A percentile compares a stretch with the other conserved stretches of the same genome.
phyloP scores from a whole-genome alignment of 176 grass and related monocot species.

The Ampelocalamus luodianensis region DNA sequence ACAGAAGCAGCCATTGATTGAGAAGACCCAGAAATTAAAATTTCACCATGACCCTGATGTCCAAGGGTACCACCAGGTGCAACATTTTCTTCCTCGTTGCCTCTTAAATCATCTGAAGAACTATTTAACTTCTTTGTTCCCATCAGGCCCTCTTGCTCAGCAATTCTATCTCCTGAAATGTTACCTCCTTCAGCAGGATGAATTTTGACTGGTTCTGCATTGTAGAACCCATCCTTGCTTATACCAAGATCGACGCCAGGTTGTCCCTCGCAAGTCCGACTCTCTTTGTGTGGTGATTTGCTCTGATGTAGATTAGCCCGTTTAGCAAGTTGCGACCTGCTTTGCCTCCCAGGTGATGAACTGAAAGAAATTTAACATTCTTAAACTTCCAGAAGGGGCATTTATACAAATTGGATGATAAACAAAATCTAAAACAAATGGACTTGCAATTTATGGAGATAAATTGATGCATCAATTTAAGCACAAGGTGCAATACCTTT shows the following conservation, averaged over 20 bases:
- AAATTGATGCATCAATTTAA: constrained; percentile 26
- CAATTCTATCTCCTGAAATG: constrained; percentile 26
- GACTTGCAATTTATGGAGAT: constrained; percentile 6
- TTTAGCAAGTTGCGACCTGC: constrained; percentile 46
- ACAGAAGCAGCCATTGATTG: constrained; percentile 26
- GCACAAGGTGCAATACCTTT: constrained; percentile 49
- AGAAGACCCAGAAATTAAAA: constrained; percentile 22
- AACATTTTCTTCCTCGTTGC: not conserved
- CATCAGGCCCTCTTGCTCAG: constrained; percentile 13
- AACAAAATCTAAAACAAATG: constrained; percentile 15
- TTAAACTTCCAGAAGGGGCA: constrained; percentile 38
- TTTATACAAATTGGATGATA: not conserved
- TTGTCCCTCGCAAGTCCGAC: not conserved
- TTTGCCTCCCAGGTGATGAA: constrained; percentile 59
- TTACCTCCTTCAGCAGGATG: constrained; percentile 35
- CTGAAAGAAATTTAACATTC: constrained; percentile 56
- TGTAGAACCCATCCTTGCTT: constrained; percentile 13
- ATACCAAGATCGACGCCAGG: not conserved
- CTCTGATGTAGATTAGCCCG: constrained; percentile 35
- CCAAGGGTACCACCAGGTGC: constrained; percentile 21
- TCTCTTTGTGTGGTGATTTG: constrained; percentile 30
- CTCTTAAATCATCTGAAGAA: constrained; percentile 42
- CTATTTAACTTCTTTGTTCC: constrained; percentile 25
- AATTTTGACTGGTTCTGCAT: not conserved
- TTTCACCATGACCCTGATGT: constrained; percentile 13